Evolutionary conservation across 176 grass and related monocot genomes (phyloP), one percentile per base, ranked within the genome.

Genomic region (Oryza rufipogon): DNA sequence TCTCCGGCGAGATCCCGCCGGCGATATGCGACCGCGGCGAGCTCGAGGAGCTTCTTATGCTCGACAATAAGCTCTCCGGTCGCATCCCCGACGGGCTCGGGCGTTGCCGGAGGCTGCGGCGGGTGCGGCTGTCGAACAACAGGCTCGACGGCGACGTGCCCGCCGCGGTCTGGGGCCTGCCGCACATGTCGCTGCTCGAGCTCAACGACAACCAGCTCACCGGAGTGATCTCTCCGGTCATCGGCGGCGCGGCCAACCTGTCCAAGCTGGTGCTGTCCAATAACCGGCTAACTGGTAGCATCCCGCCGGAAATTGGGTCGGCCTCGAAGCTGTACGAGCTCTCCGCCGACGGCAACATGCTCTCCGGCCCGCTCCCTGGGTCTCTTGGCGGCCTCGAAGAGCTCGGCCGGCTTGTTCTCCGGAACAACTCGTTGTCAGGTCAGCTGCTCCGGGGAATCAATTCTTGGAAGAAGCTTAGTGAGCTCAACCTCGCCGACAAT

Each of bases 1-100:
- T 99, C 72, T 87, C 88, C 15, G 96, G 96, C 42, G 77, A 90
- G 68, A 96, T 99, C 83, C 96, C 96, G 2, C 11, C 61, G 19
- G 89, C 86, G 0, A 79, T 99, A 14, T 99, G 96, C 82, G 93
- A 99, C n/a, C 89, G 84, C 65, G 96, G 96, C n/a, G 85, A 87
- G 83, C 75, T 99, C 20, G 65, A 92, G 84, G 86, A 99, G 84
- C 79, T 99, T 58, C 89, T 94, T 11, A 39, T 96, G 91, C 78
- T 99, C 52, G 63, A 91, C 33, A 99, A 99, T 80, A 23, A 2
- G 11, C 84, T 99, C 17, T 76, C 80, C 5, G 91, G 91, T 0
- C n/a, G 26, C 3, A 79, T 99, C 36, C 93, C 96, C 2, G 67
- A 88, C 9, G 84, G 88, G 26, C 96, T 99, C 25, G 96, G 86